phyloP scores from a whole-genome alignment of 1,284 basidiomycete species.

The Cryptococcus sp. region DNA sequence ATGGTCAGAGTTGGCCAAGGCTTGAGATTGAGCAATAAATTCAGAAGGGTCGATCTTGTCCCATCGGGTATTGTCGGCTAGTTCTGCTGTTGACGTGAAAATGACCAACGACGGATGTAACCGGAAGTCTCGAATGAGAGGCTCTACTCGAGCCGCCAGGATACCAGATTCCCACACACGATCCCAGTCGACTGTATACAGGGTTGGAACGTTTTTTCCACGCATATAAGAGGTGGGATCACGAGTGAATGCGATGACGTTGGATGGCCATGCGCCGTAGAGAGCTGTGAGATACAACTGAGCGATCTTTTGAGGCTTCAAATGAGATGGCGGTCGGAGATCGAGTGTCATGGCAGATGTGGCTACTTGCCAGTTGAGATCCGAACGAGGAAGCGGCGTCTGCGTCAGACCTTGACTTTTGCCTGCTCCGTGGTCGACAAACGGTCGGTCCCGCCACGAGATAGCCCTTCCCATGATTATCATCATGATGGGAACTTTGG shows the following conservation, averaged over 20 bases:
- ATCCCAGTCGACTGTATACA: constrained; percentile 44
- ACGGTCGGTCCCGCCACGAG: constrained; percentile 47
- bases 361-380: constrained; percentile 31
- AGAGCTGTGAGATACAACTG: constrained; percentile 36
- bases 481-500: constrained; percentile 43
- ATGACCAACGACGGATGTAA: constrained; percentile 45
- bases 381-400: constrained; percentile 29
- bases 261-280: constrained; percentile 49
- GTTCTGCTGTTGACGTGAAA: constrained; percentile 42
- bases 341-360: constrained; percentile 12
- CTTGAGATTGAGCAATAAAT: constrained; percentile 39
- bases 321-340: constrained; percentile 15
- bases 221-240: constrained; percentile 41
- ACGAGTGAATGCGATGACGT: constrained; percentile 46
- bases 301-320: constrained; percentile 31
- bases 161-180: constrained; percentile 38
- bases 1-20: constrained; percentile 42
- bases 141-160: constrained; percentile 33
- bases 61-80: constrained; percentile 45
- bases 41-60: constrained; percentile 46
- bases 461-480: constrained; percentile 42
- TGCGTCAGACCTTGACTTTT: constrained; percentile 27
- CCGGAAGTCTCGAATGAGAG: constrained; percentile 43
- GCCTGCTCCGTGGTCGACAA: constrained; percentile 28
- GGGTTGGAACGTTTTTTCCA: constrained; percentile 30